phyloP scores from a whole-genome alignment of 352 stramenopile genomes.

The Globisporangium nagaii region DNA sequence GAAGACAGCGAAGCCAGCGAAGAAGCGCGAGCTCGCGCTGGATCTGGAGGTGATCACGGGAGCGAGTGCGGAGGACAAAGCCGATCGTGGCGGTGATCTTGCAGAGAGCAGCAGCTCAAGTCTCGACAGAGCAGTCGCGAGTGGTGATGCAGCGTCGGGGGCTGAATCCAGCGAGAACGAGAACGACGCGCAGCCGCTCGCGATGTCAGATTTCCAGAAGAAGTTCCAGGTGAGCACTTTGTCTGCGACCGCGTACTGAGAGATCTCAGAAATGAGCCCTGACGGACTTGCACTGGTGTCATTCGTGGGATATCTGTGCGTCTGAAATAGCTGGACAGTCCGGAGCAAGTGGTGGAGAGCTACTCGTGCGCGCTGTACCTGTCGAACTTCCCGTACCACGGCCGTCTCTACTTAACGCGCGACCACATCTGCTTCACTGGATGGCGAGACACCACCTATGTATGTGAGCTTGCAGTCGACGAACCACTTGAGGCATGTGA shows the following conservation, averaged over 20 bases:
- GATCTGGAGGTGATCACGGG: slow-evolving; percentile 10
- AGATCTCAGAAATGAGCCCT: too few species aligned
- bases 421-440: slow-evolving; percentile 77
- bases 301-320: too few species aligned
- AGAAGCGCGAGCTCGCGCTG: neutral
- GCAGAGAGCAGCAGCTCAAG: neutral
- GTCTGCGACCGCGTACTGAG: neutral
- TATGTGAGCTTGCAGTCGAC: slow-evolving; percentile 19
- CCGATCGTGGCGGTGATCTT: neutral
- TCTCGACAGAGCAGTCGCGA: neutral
- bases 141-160: slow-evolving; percentile 3
- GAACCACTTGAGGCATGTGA: too few species aligned
- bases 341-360: slow-evolving; percentile 79
- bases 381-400: slow-evolving; percentile 79
- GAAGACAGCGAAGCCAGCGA: neutral
- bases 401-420: slow-evolving; percentile 69
- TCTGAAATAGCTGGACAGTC: slow-evolving; percentile 36
- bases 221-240: slow-evolving; percentile 63
- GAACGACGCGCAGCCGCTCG: slow-evolving; percentile 39
- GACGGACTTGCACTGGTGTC: too few species aligned
- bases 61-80: neutral
- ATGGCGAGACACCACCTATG: slow-evolving; percentile 77
- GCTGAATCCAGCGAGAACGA: slow-evolving; percentile 14
- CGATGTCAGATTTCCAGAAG: slow-evolving; percentile 71
- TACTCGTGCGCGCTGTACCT: slow-evolving; percentile 79